Base-by-base conservation (phyloP, 208 protist genomes). In the Trypanosoma lewisi region DNA sequence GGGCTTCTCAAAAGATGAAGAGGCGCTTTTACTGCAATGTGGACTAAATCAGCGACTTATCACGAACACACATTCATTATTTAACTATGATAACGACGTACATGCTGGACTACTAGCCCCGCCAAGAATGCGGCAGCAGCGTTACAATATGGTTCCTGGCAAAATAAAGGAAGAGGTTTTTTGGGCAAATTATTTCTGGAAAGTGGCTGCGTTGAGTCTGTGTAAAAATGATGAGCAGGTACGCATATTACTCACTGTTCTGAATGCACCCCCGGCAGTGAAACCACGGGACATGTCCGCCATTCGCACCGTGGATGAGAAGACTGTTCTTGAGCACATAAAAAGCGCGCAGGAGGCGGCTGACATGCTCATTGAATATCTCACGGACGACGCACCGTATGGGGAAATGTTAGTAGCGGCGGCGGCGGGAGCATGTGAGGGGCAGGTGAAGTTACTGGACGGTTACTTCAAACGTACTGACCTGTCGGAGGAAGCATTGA, bases 171-270 rank as follows among this genome's bases (percentile, higher is more conserved):
- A 94, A 23, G 73, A 83, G 34, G 72, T 58, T 17, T 94, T 94
- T 68, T 94, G 88, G 85, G 73, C 74, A 16, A 86, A 88, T 63
- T 94, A 87, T 63, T 91, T 94, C 54, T 94, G 85, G 85, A 89
- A 90, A 68, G 73, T 85, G 11, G 69, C 81, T n/a, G 90, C 81
- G 58, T 62, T 91, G 6, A 69, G 62, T 21, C 37, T 63, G 33
- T 94, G 88, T 49, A 75, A 70, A 30, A 88, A 72, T 41, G 75
- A 80, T 34, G 73, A 75, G 16, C 82, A 91, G 66, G 82, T 84
- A 33, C 61, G 68, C 2, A 63, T 78, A 8, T 52, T 94, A 41
- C 74, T 90, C 17, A 80, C 75, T 4, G 68, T 82, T 37, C 73
- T 94, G 2, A 89, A 85, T 68, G 82, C 77, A 14, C 87, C 76